A percentile compares a stretch with the other conserved stretches of the same genome.
phyloP scores from a whole-genome alignment of 768 basidiomycete species.

The Clitopilus hobsonii region DNA sequence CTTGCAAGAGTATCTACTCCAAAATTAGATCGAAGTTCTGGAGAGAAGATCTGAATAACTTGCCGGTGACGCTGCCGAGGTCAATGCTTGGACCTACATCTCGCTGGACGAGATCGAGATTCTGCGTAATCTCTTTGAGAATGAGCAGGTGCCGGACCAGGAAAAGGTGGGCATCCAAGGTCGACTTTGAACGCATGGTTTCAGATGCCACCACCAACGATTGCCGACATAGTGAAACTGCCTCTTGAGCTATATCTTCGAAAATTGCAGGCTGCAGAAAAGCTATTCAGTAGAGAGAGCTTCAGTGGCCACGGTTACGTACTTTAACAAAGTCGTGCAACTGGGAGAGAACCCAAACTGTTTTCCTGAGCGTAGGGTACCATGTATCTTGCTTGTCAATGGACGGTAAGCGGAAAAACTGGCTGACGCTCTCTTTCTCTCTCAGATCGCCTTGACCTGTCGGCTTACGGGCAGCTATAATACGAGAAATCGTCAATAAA shows the following conservation, averaged over 20 bases:
- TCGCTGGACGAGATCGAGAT: slow-evolving; percentile 58
- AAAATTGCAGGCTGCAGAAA: slow-evolving; percentile 80
- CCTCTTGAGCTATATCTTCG: slow-evolving; percentile 94
- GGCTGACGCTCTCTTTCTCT: slow-evolving; percentile 69
- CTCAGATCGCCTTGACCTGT: slow-evolving; percentile 38
- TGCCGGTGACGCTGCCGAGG: slow-evolving; percentile 58
- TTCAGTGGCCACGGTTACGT: slow-evolving; percentile 11
- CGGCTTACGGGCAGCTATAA: slow-evolving; percentile 41
- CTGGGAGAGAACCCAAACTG: slow-evolving; percentile 88
- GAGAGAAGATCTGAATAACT: background rate
- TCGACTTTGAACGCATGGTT: slow-evolving; percentile 49
- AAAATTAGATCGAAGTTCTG: slow-evolving; percentile 2
- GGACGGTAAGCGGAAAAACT: slow-evolving; percentile 65
- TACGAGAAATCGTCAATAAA: slow-evolving; percentile 1
- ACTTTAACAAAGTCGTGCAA: slow-evolving; percentile 93
- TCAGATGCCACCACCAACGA: slow-evolving; percentile 75
- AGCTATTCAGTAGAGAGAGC: background rate
- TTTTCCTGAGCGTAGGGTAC: slow-evolving; percentile 88
- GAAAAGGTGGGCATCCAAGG: slow-evolving; percentile 78
- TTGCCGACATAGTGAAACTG: slow-evolving; percentile 73
- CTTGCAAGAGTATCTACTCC: slow-evolving; percentile 48
- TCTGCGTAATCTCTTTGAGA: slow-evolving; percentile 83
- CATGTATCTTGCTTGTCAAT: slow-evolving; percentile 78
- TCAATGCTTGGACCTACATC: slow-evolving; percentile 38
- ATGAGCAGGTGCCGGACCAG: slow-evolving; percentile 87